Percentiles rank a stretch among this genome's conserved stretches.
Conservation (phyloP, 805 yeast genomes). For the Yarrowia hollandica region DNA sequence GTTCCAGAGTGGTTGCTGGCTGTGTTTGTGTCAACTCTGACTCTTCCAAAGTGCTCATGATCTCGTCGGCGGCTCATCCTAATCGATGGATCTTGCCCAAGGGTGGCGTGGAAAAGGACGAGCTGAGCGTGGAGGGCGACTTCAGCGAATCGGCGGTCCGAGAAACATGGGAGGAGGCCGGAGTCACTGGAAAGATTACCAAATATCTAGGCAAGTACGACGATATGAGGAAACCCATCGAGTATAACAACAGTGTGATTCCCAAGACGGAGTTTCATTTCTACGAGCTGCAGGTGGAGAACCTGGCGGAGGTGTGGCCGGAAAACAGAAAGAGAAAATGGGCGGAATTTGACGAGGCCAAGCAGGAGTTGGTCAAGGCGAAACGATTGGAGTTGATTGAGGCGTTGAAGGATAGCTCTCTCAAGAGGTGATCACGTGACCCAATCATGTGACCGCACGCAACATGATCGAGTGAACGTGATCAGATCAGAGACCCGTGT, state of each 20-base stretch:
- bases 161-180: constrained; percentile 99
- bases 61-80: constrained; percentile 68
- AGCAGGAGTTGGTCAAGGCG: constrained; percentile 38
- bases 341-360: constrained; percentile 49
- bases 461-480: too few relatives aligned
- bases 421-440: background rate
- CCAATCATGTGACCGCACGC: too few relatives aligned
- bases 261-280: constrained; percentile 89
- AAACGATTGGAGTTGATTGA: constrained; percentile 40
- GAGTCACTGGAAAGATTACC: constrained; percentile 67
- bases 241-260: constrained; percentile 42
- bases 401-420: constrained; percentile 33
- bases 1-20: constrained; percentile 92
- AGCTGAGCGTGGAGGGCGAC: constrained; percentile 44
- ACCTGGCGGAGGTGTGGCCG: constrained; percentile 70
- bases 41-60: constrained; percentile 67
- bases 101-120: constrained; percentile 93
- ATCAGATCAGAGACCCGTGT: too few relatives aligned
- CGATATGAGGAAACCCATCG: constrained; percentile 57
- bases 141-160: constrained; percentile 60
- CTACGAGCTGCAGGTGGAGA: constrained; percentile 67
- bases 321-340: constrained; percentile 74
- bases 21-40: constrained; percentile 68
- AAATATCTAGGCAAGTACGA: constrained; percentile 61
- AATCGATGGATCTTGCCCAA: constrained; percentile 88